Evolutionary conservation across 2,329 filamentous ascomycete genomes (phyloP).

Genomic region (Alternaria infectoria): DNA sequence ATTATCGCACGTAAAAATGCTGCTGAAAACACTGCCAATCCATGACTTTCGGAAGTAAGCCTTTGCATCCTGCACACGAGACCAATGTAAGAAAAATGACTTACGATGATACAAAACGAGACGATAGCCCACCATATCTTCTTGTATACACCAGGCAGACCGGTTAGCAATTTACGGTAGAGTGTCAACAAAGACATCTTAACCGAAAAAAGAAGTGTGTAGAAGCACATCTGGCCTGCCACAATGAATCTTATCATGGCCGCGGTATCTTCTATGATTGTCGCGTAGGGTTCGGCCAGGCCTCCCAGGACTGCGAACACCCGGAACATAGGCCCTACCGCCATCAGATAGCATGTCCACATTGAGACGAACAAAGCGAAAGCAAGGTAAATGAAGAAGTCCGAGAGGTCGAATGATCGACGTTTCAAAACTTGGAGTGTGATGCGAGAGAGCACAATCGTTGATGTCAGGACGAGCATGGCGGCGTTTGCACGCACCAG

Average conservation of each 20-base stretch:
- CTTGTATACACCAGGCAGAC: slow-evolving; percentile 34
- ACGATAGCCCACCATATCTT: slow-evolving; percentile 48
- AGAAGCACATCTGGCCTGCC: slow-evolving; percentile 42
- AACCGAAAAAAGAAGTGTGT: slow-evolving; percentile 10
- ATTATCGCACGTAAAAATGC: slow-evolving; percentile 45
- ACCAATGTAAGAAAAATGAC: background rate
- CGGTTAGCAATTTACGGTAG: slow-evolving; percentile 39
- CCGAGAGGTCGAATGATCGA: slow-evolving; percentile 16
- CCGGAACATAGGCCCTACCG: slow-evolving; percentile 40
- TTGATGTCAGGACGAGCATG: slow-evolving; percentile 22
- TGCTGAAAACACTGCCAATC: slow-evolving; percentile 41
- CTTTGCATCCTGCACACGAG: too few species aligned
- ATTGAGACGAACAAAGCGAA: slow-evolving; percentile 34
- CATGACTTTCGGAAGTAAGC: slow-evolving; percentile 6
- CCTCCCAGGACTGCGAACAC: slow-evolving; percentile 33
- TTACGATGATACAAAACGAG: slow-evolving; percentile 27
- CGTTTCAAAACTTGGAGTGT: slow-evolving; percentile 14
- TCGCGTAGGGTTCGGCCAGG: slow-evolving; percentile 33
- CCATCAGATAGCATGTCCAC: slow-evolving; percentile 41
- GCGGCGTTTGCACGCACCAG: slow-evolving; percentile 14
- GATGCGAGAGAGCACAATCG: slow-evolving; percentile 14
- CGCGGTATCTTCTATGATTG: slow-evolving; percentile 34
- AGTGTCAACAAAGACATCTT: slow-evolving; percentile 38
- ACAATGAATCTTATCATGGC: slow-evolving; percentile 47
- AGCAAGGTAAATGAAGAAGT: slow-evolving; percentile 32